Percentiles rank a stretch among this genome's conserved stretches.
Conservation (phyloP, 2,329 filamentous ascomycete species). For the Akanthomyces lecanii region DNA sequence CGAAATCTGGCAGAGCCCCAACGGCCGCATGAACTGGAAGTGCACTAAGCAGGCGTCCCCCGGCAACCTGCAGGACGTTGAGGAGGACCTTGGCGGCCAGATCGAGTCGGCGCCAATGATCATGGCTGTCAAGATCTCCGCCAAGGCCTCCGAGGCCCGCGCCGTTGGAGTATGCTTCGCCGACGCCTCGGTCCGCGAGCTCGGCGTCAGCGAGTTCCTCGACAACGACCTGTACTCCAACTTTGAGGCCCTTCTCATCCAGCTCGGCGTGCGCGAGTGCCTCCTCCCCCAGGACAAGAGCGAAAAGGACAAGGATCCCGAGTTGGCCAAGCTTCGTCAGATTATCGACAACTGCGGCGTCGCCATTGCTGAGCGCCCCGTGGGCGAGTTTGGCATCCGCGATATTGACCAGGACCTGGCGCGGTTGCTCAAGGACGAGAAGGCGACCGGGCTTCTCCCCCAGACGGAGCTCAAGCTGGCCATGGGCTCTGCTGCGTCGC, state of each 20-base stretch:
- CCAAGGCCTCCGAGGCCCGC: constrained; percentile 80
- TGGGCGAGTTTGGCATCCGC: constrained; percentile 74
- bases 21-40: constrained; percentile 85
- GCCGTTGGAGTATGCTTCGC: constrained; percentile 95
- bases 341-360: constrained; percentile 93
- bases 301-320: constrained; percentile 83
- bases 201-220: constrained; percentile 96
- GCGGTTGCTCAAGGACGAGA: constrained; percentile 81
- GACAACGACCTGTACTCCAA: constrained; percentile 99
- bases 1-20: constrained; percentile 79
- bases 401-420: constrained; percentile 96
- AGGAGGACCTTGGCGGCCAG: constrained; percentile 85
- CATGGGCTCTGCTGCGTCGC: constrained; percentile 87
- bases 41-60: constrained; percentile 88
- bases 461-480: constrained; percentile 92
- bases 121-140: constrained; percentile 85
- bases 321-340: constrained; percentile 78
- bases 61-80: constrained; percentile 92
- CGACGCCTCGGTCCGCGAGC: constrained; percentile 90
- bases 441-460: constrained; percentile 69
- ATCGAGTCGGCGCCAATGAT: constrained; percentile 92
- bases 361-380: constrained; percentile 75
- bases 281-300: constrained; percentile 73
- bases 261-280: constrained; percentile 92
- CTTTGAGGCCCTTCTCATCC: constrained; percentile 92